A percentile compares a stretch with the other conserved stretches of the same genome.
Conservation (phyloP, 163 green algal genomes). For the Coccomyxa subellipsoidea region DNA sequence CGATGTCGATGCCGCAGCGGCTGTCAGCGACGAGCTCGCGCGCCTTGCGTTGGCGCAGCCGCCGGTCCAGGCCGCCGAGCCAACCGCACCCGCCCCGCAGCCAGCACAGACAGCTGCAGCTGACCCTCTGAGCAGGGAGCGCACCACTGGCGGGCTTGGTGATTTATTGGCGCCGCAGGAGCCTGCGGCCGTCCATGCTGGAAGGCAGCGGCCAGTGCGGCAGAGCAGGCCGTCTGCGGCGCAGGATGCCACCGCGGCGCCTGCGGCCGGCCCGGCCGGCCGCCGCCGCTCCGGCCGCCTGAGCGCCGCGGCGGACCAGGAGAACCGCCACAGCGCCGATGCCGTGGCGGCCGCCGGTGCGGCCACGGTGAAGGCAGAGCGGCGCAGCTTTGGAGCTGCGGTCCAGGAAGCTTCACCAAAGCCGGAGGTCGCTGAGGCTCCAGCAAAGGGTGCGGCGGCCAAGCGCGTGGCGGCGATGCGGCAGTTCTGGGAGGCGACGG, state of each 20-base stretch:
- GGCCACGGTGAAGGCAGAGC: background rate
- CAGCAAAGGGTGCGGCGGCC: background rate
- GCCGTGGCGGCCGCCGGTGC: background rate
- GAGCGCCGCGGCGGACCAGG: background rate
- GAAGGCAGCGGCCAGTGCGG: background rate
- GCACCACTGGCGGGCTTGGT: background rate
- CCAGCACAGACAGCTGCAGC: background rate
- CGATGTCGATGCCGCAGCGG: background rate
- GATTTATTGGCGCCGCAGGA: background rate
- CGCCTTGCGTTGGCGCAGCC: background rate
- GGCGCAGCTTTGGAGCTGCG: background rate
- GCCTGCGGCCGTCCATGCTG: too few species aligned
- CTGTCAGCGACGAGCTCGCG: background rate
- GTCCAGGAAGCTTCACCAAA: background rate
- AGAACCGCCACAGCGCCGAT: background rate
- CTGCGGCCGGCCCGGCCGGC: background rate
- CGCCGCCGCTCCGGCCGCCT: background rate
- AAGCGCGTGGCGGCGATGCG: background rate
- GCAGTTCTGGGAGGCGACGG: background rate
- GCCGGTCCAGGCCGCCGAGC: background rate
- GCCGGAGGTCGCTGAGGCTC: background rate
- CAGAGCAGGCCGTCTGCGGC: background rate
- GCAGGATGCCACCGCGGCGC: background rate
- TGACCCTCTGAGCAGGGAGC: background rate
- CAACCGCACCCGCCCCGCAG: background rate